These are phyloP conservation scores for Croton setiger DNA, from an alignment of 441 rosid species.

Conservation along the genomic window DNA sequence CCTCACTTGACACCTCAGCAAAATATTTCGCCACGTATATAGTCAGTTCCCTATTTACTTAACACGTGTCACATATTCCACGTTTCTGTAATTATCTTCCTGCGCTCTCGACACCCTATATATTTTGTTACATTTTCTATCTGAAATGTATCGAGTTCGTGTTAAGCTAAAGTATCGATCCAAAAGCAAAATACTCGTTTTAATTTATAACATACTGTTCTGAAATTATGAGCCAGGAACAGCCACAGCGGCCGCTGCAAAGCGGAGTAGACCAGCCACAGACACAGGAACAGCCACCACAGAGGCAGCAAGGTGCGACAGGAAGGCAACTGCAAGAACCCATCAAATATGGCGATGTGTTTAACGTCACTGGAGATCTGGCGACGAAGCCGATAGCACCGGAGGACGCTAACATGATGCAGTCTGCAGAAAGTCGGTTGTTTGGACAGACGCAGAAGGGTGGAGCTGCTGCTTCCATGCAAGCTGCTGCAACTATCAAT, in stretches of 20 bases:
- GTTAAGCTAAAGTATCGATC: background rate
- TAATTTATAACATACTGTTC: background rate
- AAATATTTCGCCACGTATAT: slow-evolving; percentile 5
- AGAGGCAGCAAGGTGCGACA: background rate
- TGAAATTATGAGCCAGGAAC: slow-evolving; percentile 52
- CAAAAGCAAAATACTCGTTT: no score
- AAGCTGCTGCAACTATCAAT: slow-evolving; percentile 57
- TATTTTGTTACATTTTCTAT: background rate
- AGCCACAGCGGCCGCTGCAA: slow-evolving; percentile 35
- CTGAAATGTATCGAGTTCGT: background rate
- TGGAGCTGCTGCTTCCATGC: slow-evolving; percentile 63
- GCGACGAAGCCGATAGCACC: slow-evolving; percentile 47
- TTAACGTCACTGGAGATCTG: slow-evolving; percentile 51
- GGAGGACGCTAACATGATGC: slow-evolving; percentile 74
- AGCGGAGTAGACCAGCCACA: slow-evolving; percentile 13
- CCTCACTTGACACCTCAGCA: slow-evolving; percentile 9
- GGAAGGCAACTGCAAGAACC: slow-evolving; percentile 30
- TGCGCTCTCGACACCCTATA: background rate
- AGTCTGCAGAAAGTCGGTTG: slow-evolving; percentile 48
- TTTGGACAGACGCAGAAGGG: slow-evolving; percentile 61
- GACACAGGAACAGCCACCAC: background rate
- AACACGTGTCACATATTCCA: slow-evolving; percentile 12
- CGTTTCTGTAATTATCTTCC: background rate
- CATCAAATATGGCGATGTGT: slow-evolving; percentile 54
- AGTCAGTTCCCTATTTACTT: background rate